Evolutionary conservation across 768 basidiomycete species (phyloP), one percentile per base, ranked within the genome.

Genomic region (Trametes punicea): DNA sequence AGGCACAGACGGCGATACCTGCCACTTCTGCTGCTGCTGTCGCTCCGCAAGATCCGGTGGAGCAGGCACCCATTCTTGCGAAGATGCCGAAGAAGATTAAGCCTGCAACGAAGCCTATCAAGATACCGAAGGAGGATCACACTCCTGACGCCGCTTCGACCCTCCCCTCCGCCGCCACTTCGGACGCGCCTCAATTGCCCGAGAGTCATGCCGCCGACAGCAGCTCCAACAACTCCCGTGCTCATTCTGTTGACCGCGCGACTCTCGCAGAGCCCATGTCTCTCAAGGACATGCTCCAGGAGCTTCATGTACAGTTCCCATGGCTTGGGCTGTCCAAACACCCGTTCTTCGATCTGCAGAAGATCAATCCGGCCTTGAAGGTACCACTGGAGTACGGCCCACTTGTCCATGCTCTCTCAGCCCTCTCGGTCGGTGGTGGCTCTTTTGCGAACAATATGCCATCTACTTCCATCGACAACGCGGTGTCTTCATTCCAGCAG

Each of bases 401-500:
- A 29, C 73, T 93, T 44, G 90, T 92, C 1, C 89, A 92, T 65
- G 91, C 92, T 1, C 71, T 93, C 25, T 92, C 92, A 7, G 89
- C 91, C 11, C 74, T 93, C 31, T 93, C 92, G 1, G 88, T 90
- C 13, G 89, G 89, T 2, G 88, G 90, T 9, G 88, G 88, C 8
- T 90, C 88, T 6, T 92, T 92, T 64, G 85, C 89, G 33, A 86
- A 84, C 61, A 88, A 83, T 62, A 85, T 91, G 75, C 89, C 91
- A 15, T 85, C 88, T 6, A 88, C 88, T 10, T 89, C 90, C n/a
- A 91, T 93, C 65, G 91, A 93, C 68, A 89, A 90, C 29, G 90
- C 91, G 1, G 90, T 93, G 26, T 87, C 89, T 3, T 91, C 90
- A 13, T 93, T 93, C 74, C 90, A 94, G 63, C 90, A 92, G 64